phyloP scores from a whole-genome alignment of 2,329 filamentous ascomycete species.

The Botrytis elliptica region DNA sequence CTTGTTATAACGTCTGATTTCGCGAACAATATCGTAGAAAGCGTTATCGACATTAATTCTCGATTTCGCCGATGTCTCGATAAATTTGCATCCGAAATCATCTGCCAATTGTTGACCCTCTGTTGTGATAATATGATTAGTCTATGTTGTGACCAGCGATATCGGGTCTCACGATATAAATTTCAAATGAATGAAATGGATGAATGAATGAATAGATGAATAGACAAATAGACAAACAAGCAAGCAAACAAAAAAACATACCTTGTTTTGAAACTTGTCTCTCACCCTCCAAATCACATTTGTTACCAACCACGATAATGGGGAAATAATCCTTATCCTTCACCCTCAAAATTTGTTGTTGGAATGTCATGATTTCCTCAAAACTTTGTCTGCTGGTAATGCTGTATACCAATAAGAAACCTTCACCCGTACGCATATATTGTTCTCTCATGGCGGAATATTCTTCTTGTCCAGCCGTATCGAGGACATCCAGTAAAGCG shows the following conservation, averaged over 20 bases:
- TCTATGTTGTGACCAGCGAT: neutral
- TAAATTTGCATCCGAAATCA: slow-evolving; percentile 95
- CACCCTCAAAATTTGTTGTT: slow-evolving; percentile 96
- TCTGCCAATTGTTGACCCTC: slow-evolving; percentile 86
- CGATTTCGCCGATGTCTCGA: slow-evolving; percentile 98
- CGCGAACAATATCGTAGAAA: slow-evolving; percentile 97
- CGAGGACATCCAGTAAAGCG: slow-evolving; percentile 93
- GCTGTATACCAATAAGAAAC: slow-evolving; percentile 95
- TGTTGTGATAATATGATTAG: slow-evolving; percentile 43
- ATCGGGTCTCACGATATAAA: slow-evolving; percentile 27
- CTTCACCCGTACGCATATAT: slow-evolving; percentile 99
- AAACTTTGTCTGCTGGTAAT: slow-evolving; percentile 97
- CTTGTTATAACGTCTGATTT: slow-evolving; percentile 97
- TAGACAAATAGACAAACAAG: too few species aligned
- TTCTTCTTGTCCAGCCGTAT: slow-evolving; percentile 97
- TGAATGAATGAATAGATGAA: neutral
- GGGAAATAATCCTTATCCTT: slow-evolving; percentile 99
- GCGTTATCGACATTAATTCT: slow-evolving; percentile 98
- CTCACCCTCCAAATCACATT: slow-evolving; percentile 95
- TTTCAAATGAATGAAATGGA: neutral
- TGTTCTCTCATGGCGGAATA: slow-evolving; percentile 99
- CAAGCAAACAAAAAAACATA: slow-evolving; percentile 46
- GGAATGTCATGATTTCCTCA: slow-evolving; percentile 97
- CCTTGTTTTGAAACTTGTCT: slow-evolving; percentile 89
- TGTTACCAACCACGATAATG: slow-evolving; percentile 98